Evolutionary conservation across 164 flowering plant species (phyloP).

Genomic region (Cinnamomum micranthum): DNA sequence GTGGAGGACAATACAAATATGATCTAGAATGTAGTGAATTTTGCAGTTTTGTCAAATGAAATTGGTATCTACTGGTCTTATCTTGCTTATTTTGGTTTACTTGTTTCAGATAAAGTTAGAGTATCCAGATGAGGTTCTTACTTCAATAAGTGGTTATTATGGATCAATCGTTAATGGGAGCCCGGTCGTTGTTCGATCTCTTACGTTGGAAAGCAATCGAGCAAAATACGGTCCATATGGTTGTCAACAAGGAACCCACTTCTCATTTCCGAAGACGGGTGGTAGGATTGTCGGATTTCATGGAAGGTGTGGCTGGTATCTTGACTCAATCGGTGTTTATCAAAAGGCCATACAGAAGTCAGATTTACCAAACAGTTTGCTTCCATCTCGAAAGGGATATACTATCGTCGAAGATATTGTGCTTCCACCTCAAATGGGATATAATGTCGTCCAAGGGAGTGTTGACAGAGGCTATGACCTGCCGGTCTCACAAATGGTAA

Average conservation of each 20-base stretch:
- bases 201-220: constrained; percentile 57
- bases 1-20: background rate
- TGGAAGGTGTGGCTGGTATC: constrained; percentile 57
- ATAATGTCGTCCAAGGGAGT: constrained; percentile 53
- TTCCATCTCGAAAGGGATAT: constrained; percentile 29
- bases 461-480: constrained; percentile 14
- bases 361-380: constrained; percentile 21
- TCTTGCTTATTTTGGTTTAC: background rate
- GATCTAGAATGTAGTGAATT: too few relatives aligned
- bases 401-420: constrained; percentile 53
- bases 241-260: constrained; percentile 47
- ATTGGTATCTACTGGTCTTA: too few relatives aligned
- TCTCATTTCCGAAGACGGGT: constrained; percentile 40
- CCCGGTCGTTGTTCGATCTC: constrained; percentile 44
- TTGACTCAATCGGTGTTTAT: constrained; percentile 69
- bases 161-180: constrained; percentile 41
- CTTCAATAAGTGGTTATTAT: constrained; percentile 57
- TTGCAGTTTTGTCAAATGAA: background rate
- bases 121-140: constrained; percentile 63
- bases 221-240: constrained; percentile 76
- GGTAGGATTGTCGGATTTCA: constrained; percentile 76
- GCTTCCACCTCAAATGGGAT: constrained; percentile 24
- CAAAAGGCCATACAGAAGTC: constrained; percentile 36
- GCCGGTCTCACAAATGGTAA: too few relatives aligned
- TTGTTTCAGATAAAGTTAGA: constrained; percentile 61